Evolutionary conservation across 1,284 basidiomycete genomes (phyloP).

Genomic region (Boletus smithii): DNA sequence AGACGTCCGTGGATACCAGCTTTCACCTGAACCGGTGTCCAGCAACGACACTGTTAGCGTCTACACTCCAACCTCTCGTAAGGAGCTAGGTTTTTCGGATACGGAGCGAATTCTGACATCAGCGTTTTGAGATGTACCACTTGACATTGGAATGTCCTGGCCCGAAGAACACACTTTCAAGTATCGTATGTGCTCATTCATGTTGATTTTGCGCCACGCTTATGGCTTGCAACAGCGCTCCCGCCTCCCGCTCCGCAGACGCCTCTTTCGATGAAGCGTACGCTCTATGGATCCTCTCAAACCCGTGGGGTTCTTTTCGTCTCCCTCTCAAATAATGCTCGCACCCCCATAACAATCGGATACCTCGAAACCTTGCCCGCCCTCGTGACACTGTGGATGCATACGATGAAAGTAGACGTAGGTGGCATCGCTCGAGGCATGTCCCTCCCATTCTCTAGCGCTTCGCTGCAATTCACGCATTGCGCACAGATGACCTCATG

Average conservation of each 20-base stretch:
- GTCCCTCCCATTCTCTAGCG: slow-evolving; percentile 23
- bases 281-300: slow-evolving; percentile 75
- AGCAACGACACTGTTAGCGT: slow-evolving; percentile 36
- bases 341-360: slow-evolving; percentile 47
- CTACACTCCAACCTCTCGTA: slow-evolving; percentile 53
- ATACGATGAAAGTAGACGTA: slow-evolving; percentile 62
- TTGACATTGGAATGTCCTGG: slow-evolving; percentile 60
- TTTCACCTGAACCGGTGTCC: slow-evolving; percentile 49
- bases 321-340: slow-evolving; percentile 63
- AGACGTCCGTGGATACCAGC: slow-evolving; percentile 37
- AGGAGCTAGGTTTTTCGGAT: slow-evolving; percentile 12
- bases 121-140: slow-evolving; percentile 30
- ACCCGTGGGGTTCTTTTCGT: slow-evolving; percentile 72
- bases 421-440: slow-evolving; percentile 44
- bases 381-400: slow-evolving; percentile 86
- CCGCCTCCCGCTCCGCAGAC: slow-evolving; percentile 33
- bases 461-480: not conserved
- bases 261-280: slow-evolving; percentile 65
- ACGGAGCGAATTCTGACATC: not conserved
- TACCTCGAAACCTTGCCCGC: slow-evolving; percentile 95
- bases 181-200: slow-evolving; percentile 46
- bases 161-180: slow-evolving; percentile 48
- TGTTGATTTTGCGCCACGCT: not conserved
- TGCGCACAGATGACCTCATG: slow-evolving; percentile 33
- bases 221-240: slow-evolving; percentile 17